Base-by-base conservation (phyloP, 1,139 yeast genomes). In the Magnusiomyces clavatus region DNA sequence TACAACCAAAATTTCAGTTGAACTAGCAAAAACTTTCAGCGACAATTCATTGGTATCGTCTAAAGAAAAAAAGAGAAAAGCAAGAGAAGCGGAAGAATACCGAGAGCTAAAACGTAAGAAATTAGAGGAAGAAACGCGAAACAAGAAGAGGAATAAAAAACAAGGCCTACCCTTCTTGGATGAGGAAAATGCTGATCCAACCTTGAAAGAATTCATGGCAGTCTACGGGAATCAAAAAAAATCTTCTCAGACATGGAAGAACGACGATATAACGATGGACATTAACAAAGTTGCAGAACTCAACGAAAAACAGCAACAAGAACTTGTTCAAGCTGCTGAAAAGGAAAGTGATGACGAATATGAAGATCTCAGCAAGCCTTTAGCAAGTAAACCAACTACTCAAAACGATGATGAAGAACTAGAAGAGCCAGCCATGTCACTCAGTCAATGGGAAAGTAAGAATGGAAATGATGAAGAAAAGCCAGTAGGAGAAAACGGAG, bases 21-120 rank as follows among this genome's bases (percentile, higher is more conserved):
- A 81, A 48, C 63, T 84, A 52, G 98, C 98, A 1, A 87, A 86
- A 69, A 78, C 92, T n/a, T 84, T 86, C 66, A 83, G 87, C 12
- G 96, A 87, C 65, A 89, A 92, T 4, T 72, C 72, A 6, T 90
- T 86, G 8, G 95, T 78, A 55, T 80, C 94, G 0, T 77, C 81
- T 73, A 82, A 76, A 58, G 86, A 83, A 55, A 79, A 78, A 69
- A 75, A 77, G 60, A 74, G 80, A 64, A 82, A 66, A 80, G 76
- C 59, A n/a, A 53, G 52, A 13, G 48, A 43, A 16, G 49, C 48
- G 16, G 53, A 51, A n/a, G 44, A 46, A 36, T 49, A 47, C 10
- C 35, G 52, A n/a, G 52, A 53, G 40, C 31, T 53, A 41, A 52
- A 52, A 35, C 45, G 53, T 19, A 47, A 51, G 34, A 49, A 46